Percentiles rank a stretch among this genome's conserved stretches.
phyloP scores from a whole-genome alignment of 208 protist species.

The Tritrichomonas foetus region DNA sequence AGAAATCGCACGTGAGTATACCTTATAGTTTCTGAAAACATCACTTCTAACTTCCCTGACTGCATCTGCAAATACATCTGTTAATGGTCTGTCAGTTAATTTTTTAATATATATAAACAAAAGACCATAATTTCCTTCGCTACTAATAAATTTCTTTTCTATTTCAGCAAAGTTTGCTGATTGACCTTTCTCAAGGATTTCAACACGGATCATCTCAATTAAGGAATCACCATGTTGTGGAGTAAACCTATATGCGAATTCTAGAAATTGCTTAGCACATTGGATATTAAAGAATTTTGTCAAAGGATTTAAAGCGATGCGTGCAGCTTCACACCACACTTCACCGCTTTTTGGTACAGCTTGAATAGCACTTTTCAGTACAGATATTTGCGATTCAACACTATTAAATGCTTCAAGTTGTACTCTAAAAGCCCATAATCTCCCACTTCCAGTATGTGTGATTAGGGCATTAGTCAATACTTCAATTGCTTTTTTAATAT shows the following conservation, averaged over 20 bases:
- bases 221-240: constrained; percentile 81
- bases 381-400: constrained; percentile 52
- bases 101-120: neutral
- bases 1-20: neutral
- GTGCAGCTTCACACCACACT: constrained; percentile 75
- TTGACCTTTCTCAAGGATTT: constrained; percentile 44
- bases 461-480: constrained; percentile 60
- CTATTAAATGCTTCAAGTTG: constrained; percentile 60
- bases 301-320: constrained; percentile 65
- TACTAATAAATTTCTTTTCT: neutral
- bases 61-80: neutral
- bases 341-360: constrained; percentile 73
- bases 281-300: constrained; percentile 52
- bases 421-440: constrained; percentile 71
- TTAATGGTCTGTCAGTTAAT: neutral
- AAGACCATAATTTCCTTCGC: neutral
- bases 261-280: constrained; percentile 62
- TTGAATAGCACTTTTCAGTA: constrained; percentile 65
- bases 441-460: constrained; percentile 65
- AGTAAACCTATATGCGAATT: constrained; percentile 73
- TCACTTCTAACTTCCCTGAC: neutral
- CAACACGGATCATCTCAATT: constrained; percentile 66
- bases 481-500: constrained; percentile 50
- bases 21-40: neutral
- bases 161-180: neutral